phyloP scores from a whole-genome alignment of 768 basidiomycete genomes.

The Trametes punicea region DNA sequence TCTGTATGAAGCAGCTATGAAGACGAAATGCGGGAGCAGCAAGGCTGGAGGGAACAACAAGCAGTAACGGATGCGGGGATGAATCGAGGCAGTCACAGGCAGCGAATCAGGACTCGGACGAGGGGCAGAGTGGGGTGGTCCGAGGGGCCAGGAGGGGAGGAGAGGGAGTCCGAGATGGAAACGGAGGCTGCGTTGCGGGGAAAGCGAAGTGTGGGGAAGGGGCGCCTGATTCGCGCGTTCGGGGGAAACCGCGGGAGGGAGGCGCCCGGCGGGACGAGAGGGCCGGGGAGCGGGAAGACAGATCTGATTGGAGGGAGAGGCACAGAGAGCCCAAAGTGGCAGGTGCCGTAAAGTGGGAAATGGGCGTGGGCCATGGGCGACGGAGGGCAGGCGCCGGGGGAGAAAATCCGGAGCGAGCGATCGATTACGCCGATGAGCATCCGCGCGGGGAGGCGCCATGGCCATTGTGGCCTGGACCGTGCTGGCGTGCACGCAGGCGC shows the following conservation, averaged over 20 bases:
- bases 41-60: background rate
- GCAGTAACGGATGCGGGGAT: background rate
- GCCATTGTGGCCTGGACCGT: background rate
- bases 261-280: constrained; percentile 3
- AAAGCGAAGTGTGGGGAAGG: constrained; percentile 14
- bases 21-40: background rate
- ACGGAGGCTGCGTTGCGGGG: constrained; percentile 15
- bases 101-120: too few relatives aligned
- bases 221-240: constrained; percentile 3
- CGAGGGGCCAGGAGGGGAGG: background rate
- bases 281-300: constrained; percentile 5
- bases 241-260: background rate
- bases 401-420: constrained; percentile 19
- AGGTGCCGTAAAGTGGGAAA: constrained; percentile 15
- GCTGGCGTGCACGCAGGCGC: too few relatives aligned
- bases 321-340: background rate
- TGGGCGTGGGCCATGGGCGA: constrained; percentile 12
- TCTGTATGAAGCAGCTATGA: background rate
- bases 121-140: background rate
- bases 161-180: constrained; percentile 1
- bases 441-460: constrained; percentile 3
- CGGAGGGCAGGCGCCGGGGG: constrained; percentile 11
- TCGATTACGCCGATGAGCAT: constrained; percentile 13
- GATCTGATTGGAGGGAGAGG: background rate
- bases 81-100: constrained; percentile 5